These are phyloP conservation scores for Arthrobotrys megalospora DNA, from an alignment of 2,329 filamentous ascomycete species.

Conservation along the genomic window DNA sequence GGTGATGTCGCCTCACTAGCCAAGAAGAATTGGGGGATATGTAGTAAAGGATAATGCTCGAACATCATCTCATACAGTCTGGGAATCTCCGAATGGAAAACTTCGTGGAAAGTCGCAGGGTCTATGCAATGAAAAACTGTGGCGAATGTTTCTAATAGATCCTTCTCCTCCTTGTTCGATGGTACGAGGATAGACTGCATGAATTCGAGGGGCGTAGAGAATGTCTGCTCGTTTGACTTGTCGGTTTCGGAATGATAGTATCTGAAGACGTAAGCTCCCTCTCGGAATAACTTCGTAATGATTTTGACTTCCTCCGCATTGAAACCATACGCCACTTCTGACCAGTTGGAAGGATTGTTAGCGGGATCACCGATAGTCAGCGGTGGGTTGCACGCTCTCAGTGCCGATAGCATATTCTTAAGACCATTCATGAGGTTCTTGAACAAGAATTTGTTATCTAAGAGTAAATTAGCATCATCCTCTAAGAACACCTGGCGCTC, in stretches of 20 bases:
- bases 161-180: slow-evolving; percentile 95
- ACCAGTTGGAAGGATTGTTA: slow-evolving; percentile 88
- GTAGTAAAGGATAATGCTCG: slow-evolving; percentile 91
- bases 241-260: slow-evolving; percentile 92
- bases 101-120: slow-evolving; percentile 97
- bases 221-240: slow-evolving; percentile 62
- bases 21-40: slow-evolving; percentile 97
- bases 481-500: background rate
- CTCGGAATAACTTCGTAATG: slow-evolving; percentile 95
- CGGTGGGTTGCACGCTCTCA: slow-evolving; percentile 87
- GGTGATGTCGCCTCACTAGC: slow-evolving; percentile 98
- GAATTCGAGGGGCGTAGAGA: slow-evolving; percentile 76
- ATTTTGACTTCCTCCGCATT: slow-evolving; percentile 97
- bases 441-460: slow-evolving; percentile 98
- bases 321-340: slow-evolving; percentile 93
- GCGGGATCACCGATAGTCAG: slow-evolving; percentile 72
- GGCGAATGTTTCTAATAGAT: slow-evolving; percentile 95
- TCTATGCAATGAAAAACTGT: slow-evolving; percentile 99
- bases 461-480: slow-evolving; percentile 50
- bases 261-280: slow-evolving; percentile 94
- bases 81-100: slow-evolving; percentile 97
- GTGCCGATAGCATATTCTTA: slow-evolving; percentile 95
- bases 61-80: slow-evolving; percentile 98
- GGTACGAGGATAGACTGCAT: slow-evolving; percentile 77
- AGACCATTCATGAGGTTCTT: slow-evolving; percentile 95